Percentiles rank a stretch among this genome's conserved stretches.
phyloP scores from a whole-genome alignment of 176 grass and related monocot species.

The Eleusine indica region DNA sequence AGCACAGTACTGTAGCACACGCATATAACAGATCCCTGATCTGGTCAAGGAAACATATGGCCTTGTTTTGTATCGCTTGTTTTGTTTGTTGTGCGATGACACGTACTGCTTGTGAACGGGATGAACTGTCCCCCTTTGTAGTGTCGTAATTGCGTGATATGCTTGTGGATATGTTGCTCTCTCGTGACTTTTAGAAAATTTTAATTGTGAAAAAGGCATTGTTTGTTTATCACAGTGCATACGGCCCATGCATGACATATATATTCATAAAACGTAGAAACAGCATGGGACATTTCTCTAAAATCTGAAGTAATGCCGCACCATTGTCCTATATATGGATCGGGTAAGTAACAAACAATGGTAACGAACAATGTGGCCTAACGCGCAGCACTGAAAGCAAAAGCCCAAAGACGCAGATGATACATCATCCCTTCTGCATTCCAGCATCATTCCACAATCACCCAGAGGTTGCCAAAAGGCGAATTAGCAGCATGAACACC shows the following conservation, averaged over 20 bases:
- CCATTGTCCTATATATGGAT: too few relatives aligned
- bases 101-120: conserved; percentile 31
- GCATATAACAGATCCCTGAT: conserved; percentile 42
- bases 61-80: conserved; percentile 43
- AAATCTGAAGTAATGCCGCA: too few relatives aligned
- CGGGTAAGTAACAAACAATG: too few relatives aligned
- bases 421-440: not conserved
- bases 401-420: too few relatives aligned
- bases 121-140: conserved; percentile 41
- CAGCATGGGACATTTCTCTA: too few relatives aligned
- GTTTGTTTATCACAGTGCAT: too few relatives aligned
- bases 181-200: not conserved
- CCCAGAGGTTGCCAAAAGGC: not conserved
- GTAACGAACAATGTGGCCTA: too few relatives aligned
- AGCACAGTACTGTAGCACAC: not conserved
- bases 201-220: too few relatives aligned
- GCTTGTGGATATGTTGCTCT: not conserved
- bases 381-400: too few relatives aligned
- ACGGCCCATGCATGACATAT: too few relatives aligned
- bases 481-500: not conserved
- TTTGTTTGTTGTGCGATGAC: conserved; percentile 40
- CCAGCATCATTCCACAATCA: not conserved
- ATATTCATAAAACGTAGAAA: too few relatives aligned
- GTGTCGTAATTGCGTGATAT: not conserved
- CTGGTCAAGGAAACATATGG: conserved; percentile 55